Base-by-base conservation (phyloP, 768 basidiomycete species). In the Tulasnella sp. region DNA sequence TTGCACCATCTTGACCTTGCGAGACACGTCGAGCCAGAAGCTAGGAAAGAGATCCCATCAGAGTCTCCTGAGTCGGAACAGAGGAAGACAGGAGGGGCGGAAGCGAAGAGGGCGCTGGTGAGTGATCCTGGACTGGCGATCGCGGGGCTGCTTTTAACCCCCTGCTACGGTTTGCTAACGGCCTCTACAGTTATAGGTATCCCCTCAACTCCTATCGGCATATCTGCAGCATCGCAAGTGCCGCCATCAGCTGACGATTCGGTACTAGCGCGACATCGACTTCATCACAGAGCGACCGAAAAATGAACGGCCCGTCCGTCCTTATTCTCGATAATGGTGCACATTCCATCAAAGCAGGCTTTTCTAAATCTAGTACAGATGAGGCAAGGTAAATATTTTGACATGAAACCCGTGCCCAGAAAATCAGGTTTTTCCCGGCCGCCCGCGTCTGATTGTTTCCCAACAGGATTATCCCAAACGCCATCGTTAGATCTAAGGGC, bases 311-410 rank as follows among this genome's bases (percentile, higher is more conserved):
- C 7, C 52, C 83, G 76, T 81, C 84, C 15, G 85, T 90, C 36
- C 84, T 96, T 74, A 85, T 96, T 17, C 85, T 97, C 67, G 96
- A 98, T 82, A 98, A 97, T 81, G 96, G 96, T 52, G 96, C 89
- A 12, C 89, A 87, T 42, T 88, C 88, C 4, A 90, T 97, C 82
- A 98, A 97, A 81, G 88, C 88, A 37, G 92, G 93, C 0, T 77
- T 89, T 34, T 85, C 85, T 58, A 82, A 29, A 29, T 67, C 54
- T 67, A 80, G 58, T 81, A 81, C 71, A 72, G 75, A 76, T 42
- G 81, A 80, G 36, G 80, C 85, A 77, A 82, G 80, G 84, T 84
- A 29, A 58, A 79, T 75, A 40, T 80, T 75, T 67, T 52, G 72
- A 37, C 15, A 8, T 40, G 29, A 77, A 70, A 70, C 40, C 69